A percentile compares a stretch with the other conserved stretches of the same genome.
Conservation (phyloP, 2,329 filamentous ascomycete genomes). For the Beauveria brongniartii region DNA sequence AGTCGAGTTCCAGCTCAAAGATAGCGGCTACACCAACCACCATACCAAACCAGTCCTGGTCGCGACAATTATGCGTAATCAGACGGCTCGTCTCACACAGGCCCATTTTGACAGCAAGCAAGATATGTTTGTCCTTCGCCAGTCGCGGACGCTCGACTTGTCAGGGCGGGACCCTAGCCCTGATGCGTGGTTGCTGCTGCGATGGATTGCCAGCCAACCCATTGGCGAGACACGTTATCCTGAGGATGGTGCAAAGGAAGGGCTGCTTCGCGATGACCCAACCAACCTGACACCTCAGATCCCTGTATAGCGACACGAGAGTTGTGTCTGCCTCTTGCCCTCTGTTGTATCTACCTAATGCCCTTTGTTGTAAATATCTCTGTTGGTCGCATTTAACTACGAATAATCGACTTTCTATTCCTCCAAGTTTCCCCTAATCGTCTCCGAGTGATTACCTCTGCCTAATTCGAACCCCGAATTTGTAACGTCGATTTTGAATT, state of each 20-base stretch:
- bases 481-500: too few species aligned
- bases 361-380: too few species aligned
- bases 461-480: too few species aligned
- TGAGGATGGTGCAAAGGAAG: not conserved
- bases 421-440: too few species aligned
- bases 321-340: too few species aligned
- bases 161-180: not conserved
- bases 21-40: not conserved
- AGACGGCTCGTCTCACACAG: not conserved
- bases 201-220: not conserved
- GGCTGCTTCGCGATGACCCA: too few species aligned
- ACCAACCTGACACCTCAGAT: too few species aligned
- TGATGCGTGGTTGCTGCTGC: not conserved
- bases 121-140: not conserved
- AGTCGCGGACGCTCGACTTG: not conserved
- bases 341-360: too few species aligned
- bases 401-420: too few species aligned
- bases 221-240: too few species aligned
- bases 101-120: not conserved
- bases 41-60: not conserved
- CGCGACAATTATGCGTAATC: not conserved
- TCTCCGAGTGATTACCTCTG: fast-evolving
- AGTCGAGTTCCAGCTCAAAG: not conserved
- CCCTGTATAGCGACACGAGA: too few species aligned
- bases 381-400: too few species aligned